A percentile compares a stretch with the other conserved stretches of the same genome.
These are phyloP conservation scores for Malassezia dermatis DNA, from an alignment of 1,284 basidiomycete species.

Conservation along the genomic window DNA sequence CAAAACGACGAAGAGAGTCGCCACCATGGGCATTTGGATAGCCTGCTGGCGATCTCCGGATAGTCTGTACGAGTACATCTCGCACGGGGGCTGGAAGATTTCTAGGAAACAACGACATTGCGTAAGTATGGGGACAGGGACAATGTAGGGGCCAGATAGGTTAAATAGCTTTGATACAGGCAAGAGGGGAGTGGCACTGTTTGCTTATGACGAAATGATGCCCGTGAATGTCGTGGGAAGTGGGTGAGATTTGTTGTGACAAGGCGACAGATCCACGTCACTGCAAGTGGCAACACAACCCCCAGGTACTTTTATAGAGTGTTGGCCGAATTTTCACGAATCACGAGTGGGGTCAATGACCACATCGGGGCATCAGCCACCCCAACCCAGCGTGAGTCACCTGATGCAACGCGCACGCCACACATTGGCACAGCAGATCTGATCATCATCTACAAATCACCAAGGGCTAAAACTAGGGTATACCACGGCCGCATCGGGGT, in stretches of 20 bases:
- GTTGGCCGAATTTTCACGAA: neutral
- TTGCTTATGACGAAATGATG: neutral
- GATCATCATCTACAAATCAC: neutral
- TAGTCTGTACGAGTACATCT: conserved; percentile 7
- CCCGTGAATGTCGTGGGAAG: neutral
- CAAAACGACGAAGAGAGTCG: conserved; percentile 15
- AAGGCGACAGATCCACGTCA: neutral
- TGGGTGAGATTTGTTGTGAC: neutral
- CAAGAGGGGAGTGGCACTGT: neutral
- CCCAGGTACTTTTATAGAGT: neutral
- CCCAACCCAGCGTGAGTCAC: neutral
- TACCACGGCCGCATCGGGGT: neutral
- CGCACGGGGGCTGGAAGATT: conserved; percentile 7
- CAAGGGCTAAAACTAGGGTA: neutral
- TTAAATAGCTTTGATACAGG: neutral
- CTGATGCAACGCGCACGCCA: neutral
- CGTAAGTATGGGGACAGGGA: neutral
- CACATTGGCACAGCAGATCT: neutral
- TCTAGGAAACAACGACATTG: conserved; percentile 4
- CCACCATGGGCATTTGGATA: conserved; percentile 4
- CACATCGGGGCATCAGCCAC: neutral
- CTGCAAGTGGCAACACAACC: neutral
- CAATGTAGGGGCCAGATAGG: neutral
- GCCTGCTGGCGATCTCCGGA: conserved; percentile 6
- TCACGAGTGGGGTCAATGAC: neutral